Base-by-base conservation (phyloP, 768 basidiomycete species). In the Suillus luteus region DNA sequence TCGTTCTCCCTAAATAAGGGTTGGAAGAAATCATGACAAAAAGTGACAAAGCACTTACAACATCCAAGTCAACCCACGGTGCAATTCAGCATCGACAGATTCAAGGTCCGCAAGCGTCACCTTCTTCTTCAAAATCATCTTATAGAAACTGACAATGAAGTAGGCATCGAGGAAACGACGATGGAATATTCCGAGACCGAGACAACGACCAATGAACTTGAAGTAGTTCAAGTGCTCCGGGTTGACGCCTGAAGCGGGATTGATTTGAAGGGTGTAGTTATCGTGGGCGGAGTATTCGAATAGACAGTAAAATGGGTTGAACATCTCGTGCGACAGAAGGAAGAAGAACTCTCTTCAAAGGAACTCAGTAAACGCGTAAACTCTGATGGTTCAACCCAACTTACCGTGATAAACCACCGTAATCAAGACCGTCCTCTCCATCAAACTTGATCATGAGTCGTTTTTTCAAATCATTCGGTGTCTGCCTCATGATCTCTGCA, bases 281-380 rank as follows among this genome's bases (percentile, higher is more conserved):
- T 99, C 97, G 80, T 98, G 96, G 22, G 97, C 97, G 1, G 97
- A 99, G 78, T 99, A 99, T 79, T 99, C 97, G 79, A 99, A 99
- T 12, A 99, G 83, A 76, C 97, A 99, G 79, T 99, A 99, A 85
- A 99, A 99, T 27, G 97, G 97, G 78, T 99, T 97, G 84, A 99
- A 99, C 97, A 99, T 99, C 79, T 99, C 97, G 76, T 99, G 97
- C 40, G 96, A 99, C 55, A 99, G 85, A 63, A 99, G 81, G 91
- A 99, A 99, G 85, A 99, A 99, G 84, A 99, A 99, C 80, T 99
- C 97, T 82, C 96, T 96, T 77, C 51, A 64, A 27, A 52, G 22
- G 65, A 49, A 38, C 51, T 71, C 62, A 73, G 61, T 55, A 9
- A 49, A 43, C 38, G 10, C 1, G 49, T 17, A 49, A 38, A 27